These are phyloP conservation scores for Salix dunnii DNA, from an alignment of 345 rosid species.

Conservation along the genomic window DNA sequence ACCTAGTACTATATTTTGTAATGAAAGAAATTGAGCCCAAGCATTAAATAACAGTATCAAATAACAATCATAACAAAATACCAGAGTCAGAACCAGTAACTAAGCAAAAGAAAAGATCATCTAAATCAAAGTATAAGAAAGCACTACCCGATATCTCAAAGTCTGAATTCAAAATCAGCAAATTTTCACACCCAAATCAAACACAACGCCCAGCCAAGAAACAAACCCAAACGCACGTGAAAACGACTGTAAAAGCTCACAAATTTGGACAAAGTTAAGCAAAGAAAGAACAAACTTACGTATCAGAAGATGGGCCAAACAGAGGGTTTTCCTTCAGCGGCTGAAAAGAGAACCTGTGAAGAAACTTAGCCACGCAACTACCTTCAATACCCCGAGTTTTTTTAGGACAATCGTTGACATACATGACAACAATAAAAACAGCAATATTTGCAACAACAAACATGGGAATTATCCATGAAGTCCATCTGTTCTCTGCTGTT, in stretches of 20 bases:
- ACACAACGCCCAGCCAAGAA: neutral
- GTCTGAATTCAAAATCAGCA: neutral
- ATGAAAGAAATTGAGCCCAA: neutral
- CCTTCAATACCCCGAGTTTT: conserved; percentile 37
- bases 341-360: conserved; percentile 78
- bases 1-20: neutral
- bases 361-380: conserved; percentile 65
- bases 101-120: neutral
- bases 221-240: conserved; percentile 5
- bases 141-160: neutral
- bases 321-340: conserved; percentile 88
- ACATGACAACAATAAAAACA: conserved; percentile 69
- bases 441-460: conserved; percentile 71
- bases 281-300: conserved; percentile 46
- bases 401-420: conserved; percentile 81
- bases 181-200: neutral
- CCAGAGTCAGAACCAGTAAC: neutral
- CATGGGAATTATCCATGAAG: conserved; percentile 83
- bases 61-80: neutral
- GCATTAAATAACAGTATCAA: neutral
- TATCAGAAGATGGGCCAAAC: conserved; percentile 80
- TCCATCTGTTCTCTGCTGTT: conserved; percentile 58
- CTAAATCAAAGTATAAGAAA: neutral
- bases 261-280: neutral
- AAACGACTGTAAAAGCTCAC: neutral